Evolutionary conservation across 441 rosid species (phyloP).

Genomic region (Euphorbia schlechtendalii): DNA sequence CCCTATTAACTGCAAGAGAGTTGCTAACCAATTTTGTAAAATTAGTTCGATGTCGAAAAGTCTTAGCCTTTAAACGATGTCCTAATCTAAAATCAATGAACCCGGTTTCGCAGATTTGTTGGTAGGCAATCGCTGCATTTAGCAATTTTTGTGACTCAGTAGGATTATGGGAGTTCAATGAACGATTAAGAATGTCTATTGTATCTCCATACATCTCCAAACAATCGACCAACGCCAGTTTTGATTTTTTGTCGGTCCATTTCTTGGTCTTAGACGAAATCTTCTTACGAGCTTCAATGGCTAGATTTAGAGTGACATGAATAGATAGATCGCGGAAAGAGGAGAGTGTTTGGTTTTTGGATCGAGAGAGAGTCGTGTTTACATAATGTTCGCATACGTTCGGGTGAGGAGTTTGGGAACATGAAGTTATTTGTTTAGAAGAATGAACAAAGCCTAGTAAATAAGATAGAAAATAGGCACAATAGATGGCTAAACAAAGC

Average conservation of each 20-base stretch:
- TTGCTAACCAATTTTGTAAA: constrained; percentile 59
- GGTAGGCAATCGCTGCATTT: constrained; percentile 71
- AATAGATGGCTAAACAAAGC: constrained; percentile 11
- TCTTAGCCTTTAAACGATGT: constrained; percentile 32
- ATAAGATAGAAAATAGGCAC: constrained; percentile 18
- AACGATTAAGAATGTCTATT: constrained; percentile 39
- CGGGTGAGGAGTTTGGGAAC: constrained; percentile 58
- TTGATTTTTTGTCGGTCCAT: constrained; percentile 38
- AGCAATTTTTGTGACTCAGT: constrained; percentile 70
- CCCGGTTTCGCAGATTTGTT: constrained; percentile 75
- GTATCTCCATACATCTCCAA: constrained; percentile 60
- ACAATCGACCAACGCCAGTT: constrained; percentile 58
- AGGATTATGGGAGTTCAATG: constrained; percentile 35
- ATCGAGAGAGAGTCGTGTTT: constrained; percentile 13
- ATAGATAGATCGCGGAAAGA: constrained; percentile 40
- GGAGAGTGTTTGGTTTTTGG: constrained; percentile 22
- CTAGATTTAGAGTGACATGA: constrained; percentile 42
- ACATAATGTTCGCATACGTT: constrained; percentile 39
- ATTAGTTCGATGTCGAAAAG: constrained; percentile 34
- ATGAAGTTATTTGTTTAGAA: constrained; percentile 30
- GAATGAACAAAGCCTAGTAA: constrained; percentile 24
- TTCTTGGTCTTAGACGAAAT: constrained; percentile 35
- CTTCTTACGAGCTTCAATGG: constrained; percentile 38
- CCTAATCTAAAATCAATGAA: constrained; percentile 50
- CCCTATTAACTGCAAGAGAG: constrained; percentile 59